Evolutionary conservation across 1,284 basidiomycete species (phyloP).

Genomic region (Heterobasidion annosum): DNA sequence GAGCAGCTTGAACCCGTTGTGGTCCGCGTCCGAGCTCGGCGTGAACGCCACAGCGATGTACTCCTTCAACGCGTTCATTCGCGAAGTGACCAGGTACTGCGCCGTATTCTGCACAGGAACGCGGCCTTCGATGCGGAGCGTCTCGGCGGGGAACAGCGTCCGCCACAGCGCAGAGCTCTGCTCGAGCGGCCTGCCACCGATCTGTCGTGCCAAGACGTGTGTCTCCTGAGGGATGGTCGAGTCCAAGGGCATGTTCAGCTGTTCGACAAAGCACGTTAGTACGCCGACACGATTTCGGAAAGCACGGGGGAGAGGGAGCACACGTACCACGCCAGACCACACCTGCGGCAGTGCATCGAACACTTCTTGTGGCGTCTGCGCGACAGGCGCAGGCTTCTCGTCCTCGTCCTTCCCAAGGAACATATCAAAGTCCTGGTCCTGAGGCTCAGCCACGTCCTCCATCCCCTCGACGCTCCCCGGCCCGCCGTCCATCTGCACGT

Average conservation of each 20-base stretch:
- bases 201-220: constrained; percentile 59
- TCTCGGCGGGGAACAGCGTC: constrained; percentile 59
- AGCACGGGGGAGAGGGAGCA: constrained; percentile 1
- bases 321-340: constrained; percentile 64
- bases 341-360: constrained; percentile 50
- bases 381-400: constrained; percentile 8
- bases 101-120: constrained; percentile 68
- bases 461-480: constrained; percentile 20
- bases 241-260: constrained; percentile 75
- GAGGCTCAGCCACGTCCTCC: constrained; percentile 36
- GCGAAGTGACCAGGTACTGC: constrained; percentile 67
- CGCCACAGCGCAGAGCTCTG: constrained; percentile 56
- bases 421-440: constrained; percentile 78
- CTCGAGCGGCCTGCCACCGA: constrained; percentile 52
- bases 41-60: constrained; percentile 69
- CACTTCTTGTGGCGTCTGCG: constrained; percentile 6
- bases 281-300: neutral
- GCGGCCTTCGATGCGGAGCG: constrained; percentile 70
- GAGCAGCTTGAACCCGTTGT: constrained; percentile 49
- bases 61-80: constrained; percentile 72
- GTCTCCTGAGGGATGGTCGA: constrained; percentile 57
- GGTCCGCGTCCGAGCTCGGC: constrained; percentile 34
- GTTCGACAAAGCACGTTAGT: constrained; percentile 1
- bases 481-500: constrained; percentile 27
- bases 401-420: constrained; percentile 57